Evolutionary conservation across 495 filamentous ascomycete species (phyloP), one percentile per base, ranked within the genome.

Genomic region (Tuber calosporum): DNA sequence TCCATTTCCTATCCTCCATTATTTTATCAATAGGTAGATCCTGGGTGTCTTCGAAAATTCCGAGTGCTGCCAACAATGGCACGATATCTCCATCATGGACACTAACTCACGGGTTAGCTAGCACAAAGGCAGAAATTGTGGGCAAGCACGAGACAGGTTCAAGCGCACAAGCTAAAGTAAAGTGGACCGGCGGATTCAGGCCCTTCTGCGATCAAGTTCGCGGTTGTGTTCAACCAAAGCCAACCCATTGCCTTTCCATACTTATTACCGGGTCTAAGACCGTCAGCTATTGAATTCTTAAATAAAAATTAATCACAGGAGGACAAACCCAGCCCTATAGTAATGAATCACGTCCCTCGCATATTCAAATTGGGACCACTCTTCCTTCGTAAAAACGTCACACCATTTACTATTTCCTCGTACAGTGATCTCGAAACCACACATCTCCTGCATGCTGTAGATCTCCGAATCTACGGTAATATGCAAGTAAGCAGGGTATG

Each of bases 371-470:
- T 84, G 79, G 22, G 84, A 72, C 87, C 87, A 89, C 66, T 89
- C 88, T 9, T 85, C 77, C 66, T 83, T 82, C 1, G 84, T 87
- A 80, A 90, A 90, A 6, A 88, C 83, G 69, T 85, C 82, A 72
- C 87, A 90, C 87, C 88, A 90, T 19, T 81, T 84, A 77, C 86
- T 88, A 30, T 80, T 82, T 37, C 88, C 88, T 70, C 86, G 82
- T 1, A 85, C 85, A 11, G 84, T 84, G 1, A 82, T 87, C 79
- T 89, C 88, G 71, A 88, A 89, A 20, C 87, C 88, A 74, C 88
- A 89, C 82, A 88, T 85, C 72, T 88, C 87, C 74, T 89, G 88
- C 88, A 89, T 89, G 72, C 84, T 84, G 77, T 85, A 89, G 40
- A 89, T 76, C 70, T 89, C 87, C 13, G 77, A 72, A 67, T 86